Conservation (phyloP, 306 rosid genomes). For the Glycine soja region DNA sequence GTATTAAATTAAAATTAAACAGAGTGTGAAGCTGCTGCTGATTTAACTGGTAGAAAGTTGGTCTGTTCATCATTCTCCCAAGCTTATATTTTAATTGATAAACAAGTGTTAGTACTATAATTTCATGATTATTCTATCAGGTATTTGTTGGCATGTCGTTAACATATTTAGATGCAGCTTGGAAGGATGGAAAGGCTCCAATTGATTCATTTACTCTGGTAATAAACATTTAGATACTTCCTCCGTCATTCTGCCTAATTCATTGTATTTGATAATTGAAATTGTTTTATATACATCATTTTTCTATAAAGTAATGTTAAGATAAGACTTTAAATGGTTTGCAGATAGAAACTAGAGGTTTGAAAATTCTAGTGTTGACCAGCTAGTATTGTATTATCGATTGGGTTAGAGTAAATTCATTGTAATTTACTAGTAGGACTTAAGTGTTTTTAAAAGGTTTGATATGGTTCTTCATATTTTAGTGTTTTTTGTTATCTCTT, state of each 20-base stretch:
- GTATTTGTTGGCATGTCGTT: slow-evolving; percentile 98
- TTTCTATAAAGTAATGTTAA: slow-evolving; percentile 6
- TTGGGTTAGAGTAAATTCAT: slow-evolving; percentile 29
- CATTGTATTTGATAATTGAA: slow-evolving; percentile 28
- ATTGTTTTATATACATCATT: background rate
- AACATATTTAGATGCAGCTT: slow-evolving; percentile 97
- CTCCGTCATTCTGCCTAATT: slow-evolving; percentile 33
- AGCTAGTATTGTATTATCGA: slow-evolving; percentile 15
- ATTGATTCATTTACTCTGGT: slow-evolving; percentile 95
- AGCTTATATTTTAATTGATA: slow-evolving; percentile 20
- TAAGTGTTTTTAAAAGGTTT: background rate
- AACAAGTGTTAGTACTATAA: slow-evolving; percentile 13
- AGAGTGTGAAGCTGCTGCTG: slow-evolving; percentile 99
- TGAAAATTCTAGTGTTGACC: slow-evolving; percentile 36
- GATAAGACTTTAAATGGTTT: slow-evolving; percentile 1
- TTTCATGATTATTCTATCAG: slow-evolving; percentile 52
- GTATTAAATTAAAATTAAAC: background rate
- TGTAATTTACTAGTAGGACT: slow-evolving; percentile 1
- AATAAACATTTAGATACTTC: slow-evolving; percentile 35
- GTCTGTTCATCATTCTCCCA: slow-evolving; percentile 56
- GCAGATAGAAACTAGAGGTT: slow-evolving; percentile 9
- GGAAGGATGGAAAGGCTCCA: slow-evolving; percentile 99
- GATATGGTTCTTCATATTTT: background rate
- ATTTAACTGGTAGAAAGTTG: slow-evolving; percentile 94
- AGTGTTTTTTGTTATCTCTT: background rate